These are phyloP conservation scores for Linum tenue DNA, from an alignment of 345 rosid genomes.

Conservation along the genomic window DNA sequence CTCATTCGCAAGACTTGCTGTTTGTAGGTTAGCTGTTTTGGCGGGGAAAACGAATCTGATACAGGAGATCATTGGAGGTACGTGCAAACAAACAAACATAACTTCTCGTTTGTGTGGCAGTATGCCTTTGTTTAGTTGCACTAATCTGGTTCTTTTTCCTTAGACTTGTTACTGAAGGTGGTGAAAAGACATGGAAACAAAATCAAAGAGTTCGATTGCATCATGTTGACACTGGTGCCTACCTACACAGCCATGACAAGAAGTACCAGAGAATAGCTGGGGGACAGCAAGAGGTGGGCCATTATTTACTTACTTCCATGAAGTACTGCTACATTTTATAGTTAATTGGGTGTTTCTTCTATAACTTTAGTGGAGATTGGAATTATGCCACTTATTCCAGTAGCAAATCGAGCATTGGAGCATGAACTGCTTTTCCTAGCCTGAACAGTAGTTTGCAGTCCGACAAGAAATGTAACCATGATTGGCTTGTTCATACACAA, in stretches of 20 bases:
- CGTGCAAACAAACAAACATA: constrained; percentile 21
- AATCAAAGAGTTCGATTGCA: constrained; percentile 87
- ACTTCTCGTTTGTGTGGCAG: not conserved
- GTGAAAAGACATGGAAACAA: constrained; percentile 92
- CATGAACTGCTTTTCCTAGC: too few relatives aligned
- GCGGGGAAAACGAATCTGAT: constrained; percentile 83
- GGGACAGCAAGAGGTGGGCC: constrained; percentile 97
- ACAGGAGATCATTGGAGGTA: constrained; percentile 95
- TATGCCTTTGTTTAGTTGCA: not conserved
- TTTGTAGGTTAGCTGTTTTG: constrained; percentile 88
- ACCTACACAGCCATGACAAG: constrained; percentile 93
- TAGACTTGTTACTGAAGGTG: constrained; percentile 83
- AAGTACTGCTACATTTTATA: not conserved
- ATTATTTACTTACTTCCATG: not conserved
- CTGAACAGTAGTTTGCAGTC: not conserved
- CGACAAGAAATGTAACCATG: not conserved
- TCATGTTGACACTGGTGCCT: constrained; percentile 90
- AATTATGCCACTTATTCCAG: not conserved
- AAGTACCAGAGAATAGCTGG: constrained; percentile 96
- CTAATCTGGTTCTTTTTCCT: constrained; percentile 11
- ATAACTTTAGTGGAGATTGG: not conserved
- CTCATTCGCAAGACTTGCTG: not conserved
- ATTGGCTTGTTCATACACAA: not conserved
- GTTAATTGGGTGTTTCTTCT: not conserved
- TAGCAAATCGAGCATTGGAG: too few relatives aligned